phyloP scores from a whole-genome alignment of 1,284 basidiomycete species.

The Tremellales sp. region DNA sequence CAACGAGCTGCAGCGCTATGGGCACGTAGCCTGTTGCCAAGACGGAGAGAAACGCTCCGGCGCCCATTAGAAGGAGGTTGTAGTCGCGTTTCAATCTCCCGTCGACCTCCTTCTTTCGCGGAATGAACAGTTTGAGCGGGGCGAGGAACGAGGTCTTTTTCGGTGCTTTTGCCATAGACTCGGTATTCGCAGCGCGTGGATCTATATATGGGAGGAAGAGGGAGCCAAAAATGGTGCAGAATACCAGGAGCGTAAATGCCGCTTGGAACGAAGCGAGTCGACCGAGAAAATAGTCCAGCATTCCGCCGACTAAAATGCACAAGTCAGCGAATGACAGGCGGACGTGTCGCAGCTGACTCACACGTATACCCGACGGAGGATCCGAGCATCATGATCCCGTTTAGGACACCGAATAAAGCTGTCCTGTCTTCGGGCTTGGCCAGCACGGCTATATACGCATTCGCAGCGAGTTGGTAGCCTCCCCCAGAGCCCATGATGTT shows the following conservation, averaged over 20 bases:
- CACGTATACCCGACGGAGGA: constrained; percentile 23
- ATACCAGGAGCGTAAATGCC: constrained; percentile 36
- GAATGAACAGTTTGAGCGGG: constrained; percentile 43
- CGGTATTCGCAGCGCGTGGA: constrained; percentile 14
- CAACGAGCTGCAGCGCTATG: constrained; percentile 42
- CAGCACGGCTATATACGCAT: constrained; percentile 34
- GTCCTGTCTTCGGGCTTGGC: constrained; percentile 35
- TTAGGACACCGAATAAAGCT: constrained; percentile 38
- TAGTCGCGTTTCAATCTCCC: constrained; percentile 22
- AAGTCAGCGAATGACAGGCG: not conserved
- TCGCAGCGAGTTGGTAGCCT: constrained; percentile 41
- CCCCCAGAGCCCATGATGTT: constrained; percentile 43
- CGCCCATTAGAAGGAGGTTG: constrained; percentile 37
- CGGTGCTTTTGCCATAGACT: not conserved
- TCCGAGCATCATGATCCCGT: constrained; percentile 41
- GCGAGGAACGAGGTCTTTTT: constrained; percentile 27
- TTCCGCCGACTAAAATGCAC: constrained; percentile 30
- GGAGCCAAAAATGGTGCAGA: constrained; percentile 40
- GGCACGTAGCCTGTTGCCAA: constrained; percentile 44
- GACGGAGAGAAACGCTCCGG: constrained; percentile 42
- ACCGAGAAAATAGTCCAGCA: constrained; percentile 28
- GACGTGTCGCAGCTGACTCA: constrained; percentile 13
- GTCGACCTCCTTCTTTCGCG: constrained; percentile 12
- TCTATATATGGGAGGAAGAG: constrained; percentile 44
- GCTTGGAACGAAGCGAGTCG: constrained; percentile 40